Conservation (phyloP, 2,329 filamentous ascomycete genomes). For the Ambrosiella cleistominuta region DNA sequence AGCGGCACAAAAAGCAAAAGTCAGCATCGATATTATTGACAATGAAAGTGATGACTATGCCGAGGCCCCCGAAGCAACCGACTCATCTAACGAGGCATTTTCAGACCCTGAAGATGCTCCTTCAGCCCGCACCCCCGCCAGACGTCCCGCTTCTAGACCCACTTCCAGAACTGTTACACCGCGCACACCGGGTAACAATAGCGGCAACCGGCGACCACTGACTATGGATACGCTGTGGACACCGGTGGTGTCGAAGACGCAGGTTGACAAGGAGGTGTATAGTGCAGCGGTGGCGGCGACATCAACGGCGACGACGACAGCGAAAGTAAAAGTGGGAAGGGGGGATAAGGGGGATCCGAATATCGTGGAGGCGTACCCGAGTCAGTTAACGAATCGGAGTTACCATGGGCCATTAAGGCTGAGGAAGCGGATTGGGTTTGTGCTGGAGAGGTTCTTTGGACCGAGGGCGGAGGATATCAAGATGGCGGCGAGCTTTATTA, state of each 20-base stretch:
- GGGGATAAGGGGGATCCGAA: conserved; percentile 8
- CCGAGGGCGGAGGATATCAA: conserved; percentile 14
- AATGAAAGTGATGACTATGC: conserved; percentile 21
- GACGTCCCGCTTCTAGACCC: background rate
- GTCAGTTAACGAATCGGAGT: conserved; percentile 15
- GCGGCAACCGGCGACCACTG: too few species aligned
- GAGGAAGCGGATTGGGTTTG: conserved; percentile 14
- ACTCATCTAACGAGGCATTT: background rate
- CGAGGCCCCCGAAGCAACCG: conserved; percentile 18
- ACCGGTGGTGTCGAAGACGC: background rate
- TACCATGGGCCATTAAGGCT: conserved; percentile 23
- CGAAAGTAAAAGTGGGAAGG: conserved; percentile 12
- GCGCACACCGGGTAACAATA: too few species aligned
- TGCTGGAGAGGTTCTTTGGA: conserved; percentile 17
- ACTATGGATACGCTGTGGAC: background rate
- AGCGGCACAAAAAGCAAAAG: background rate
- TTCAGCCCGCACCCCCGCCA: background rate
- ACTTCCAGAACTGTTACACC: background rate
- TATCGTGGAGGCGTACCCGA: conserved; percentile 19
- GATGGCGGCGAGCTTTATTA: conserved; percentile 14
- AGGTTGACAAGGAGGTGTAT: background rate
- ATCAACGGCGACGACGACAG: conserved; percentile 10
- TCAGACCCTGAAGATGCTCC: conserved; percentile 1
- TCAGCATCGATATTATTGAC: conserved; percentile 14
- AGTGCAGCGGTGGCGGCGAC: conserved; percentile 17